Conservation (phyloP, 2,329 filamentous ascomycete species). For the Chrysoporthe cubensis region DNA sequence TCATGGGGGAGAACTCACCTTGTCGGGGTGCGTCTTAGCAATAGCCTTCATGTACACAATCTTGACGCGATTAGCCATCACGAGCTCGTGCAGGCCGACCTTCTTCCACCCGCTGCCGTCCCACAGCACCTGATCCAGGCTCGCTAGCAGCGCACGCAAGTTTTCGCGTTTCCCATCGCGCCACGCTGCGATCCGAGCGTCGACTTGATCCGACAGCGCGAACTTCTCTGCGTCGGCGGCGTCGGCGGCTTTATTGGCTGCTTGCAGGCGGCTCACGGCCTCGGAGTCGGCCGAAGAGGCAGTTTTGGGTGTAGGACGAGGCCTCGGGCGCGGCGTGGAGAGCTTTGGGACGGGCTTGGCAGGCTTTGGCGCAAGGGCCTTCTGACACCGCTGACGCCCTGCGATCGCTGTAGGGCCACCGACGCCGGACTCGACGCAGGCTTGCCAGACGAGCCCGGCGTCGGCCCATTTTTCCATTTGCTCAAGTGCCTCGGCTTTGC, state of each 20-base stretch:
- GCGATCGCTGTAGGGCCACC: constrained; percentile 85
- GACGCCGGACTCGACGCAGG: constrained; percentile 80
- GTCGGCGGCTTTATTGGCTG: constrained; percentile 84
- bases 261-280: constrained; percentile 80
- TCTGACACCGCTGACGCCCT: constrained; percentile 87
- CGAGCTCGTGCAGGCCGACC: constrained; percentile 84
- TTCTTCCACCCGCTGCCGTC: constrained; percentile 94
- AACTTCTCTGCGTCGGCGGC: constrained; percentile 92
- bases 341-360: constrained; percentile 40
- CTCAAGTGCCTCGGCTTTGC: constrained; percentile 94
- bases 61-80: constrained; percentile 94
- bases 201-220: constrained; percentile 81
- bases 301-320: constrained; percentile 46
- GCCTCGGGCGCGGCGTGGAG: constrained; percentile 49
- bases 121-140: constrained; percentile 89
- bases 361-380: constrained; percentile 75
- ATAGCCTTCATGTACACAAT: constrained; percentile 99
- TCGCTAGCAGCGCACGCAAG: constrained; percentile 82
- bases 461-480: constrained; percentile 94
- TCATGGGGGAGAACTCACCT: constrained; percentile 64
- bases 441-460: constrained; percentile 78
- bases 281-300: constrained; percentile 61
- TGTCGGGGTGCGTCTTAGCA: constrained; percentile 97
- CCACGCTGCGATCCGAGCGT: constrained; percentile 79
- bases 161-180: constrained; percentile 92